These are phyloP conservation scores for Cryptococcus sp. DNA, from an alignment of 1,284 basidiomycete species.

Conservation along the genomic window DNA sequence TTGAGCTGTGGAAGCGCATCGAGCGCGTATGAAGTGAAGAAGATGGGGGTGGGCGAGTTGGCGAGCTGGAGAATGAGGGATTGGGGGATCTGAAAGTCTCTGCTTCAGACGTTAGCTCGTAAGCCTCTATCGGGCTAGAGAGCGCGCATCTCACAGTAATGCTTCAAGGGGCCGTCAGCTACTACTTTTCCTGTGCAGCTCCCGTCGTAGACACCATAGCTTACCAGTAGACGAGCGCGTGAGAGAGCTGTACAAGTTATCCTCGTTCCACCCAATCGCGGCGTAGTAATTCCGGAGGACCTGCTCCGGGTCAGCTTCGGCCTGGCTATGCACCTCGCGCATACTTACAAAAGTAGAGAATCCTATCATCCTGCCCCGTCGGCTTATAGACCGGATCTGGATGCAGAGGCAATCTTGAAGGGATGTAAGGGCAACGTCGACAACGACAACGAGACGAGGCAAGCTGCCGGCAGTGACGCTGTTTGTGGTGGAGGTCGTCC, in stretches of 20 bases:
- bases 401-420: background rate
- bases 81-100: constrained; percentile 43
- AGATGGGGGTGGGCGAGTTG: constrained; percentile 82
- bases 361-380: constrained; percentile 9
- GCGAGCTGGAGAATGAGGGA: constrained; percentile 64
- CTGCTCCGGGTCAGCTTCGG: constrained; percentile 4
- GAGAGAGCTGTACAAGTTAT: constrained; percentile 86
- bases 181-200: background rate
- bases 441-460: background rate
- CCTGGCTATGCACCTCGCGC: background rate
- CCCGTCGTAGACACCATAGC: constrained; percentile 30
- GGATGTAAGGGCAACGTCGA: background rate
- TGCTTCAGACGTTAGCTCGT: constrained; percentile 7
- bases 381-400: background rate
- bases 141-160: constrained; percentile 23
- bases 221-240: constrained; percentile 82
- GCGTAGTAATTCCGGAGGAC: constrained; percentile 63
- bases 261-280: constrained; percentile 92
- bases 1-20: constrained; percentile 86
- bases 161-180: constrained; percentile 4
- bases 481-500: constrained; percentile 1
- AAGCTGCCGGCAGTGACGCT: too few species aligned
- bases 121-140: constrained; percentile 18
- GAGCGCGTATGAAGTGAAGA: constrained; percentile 86
- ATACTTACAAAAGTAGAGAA: constrained; percentile 16